Percentiles rank a stretch among this genome's conserved stretches.
These are phyloP conservation scores for Talaromyces sp. DNA, from an alignment of 2,329 filamentous ascomycete genomes.

Conservation along the genomic window DNA sequence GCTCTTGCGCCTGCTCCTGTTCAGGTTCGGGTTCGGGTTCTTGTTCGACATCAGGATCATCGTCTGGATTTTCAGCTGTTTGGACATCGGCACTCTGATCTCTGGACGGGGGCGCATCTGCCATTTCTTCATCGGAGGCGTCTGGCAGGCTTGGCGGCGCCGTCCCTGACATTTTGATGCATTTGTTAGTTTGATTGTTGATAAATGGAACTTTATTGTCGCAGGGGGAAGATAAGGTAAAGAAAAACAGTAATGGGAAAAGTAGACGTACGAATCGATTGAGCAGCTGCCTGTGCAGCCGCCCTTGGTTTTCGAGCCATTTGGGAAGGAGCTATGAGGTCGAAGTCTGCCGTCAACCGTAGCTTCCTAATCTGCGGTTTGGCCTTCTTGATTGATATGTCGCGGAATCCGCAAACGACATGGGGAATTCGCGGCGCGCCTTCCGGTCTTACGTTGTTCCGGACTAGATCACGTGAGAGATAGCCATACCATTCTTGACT, in stretches of 20 bases:
- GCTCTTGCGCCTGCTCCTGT: background rate
- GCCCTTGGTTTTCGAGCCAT: conserved; percentile 45
- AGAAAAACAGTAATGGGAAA: background rate
- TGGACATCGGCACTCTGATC: conserved; percentile 30
- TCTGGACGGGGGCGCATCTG: conserved; percentile 31
- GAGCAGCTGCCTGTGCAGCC: conserved; percentile 44
- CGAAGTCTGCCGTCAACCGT: conserved; percentile 4
- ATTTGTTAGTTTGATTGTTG: background rate
- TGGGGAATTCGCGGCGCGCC: background rate
- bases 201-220: background rate
- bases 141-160: conserved; percentile 38
- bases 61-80: conserved; percentile 30
- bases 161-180: conserved; percentile 30
- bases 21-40: conserved; percentile 42
- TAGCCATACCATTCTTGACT: background rate
- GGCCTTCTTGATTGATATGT: conserved; percentile 9
- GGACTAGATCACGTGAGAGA: background rate
- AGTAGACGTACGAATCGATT: conserved; percentile 38
- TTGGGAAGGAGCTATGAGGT: conserved; percentile 8
- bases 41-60: conserved; percentile 26
- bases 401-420: background rate
- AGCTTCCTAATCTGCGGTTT: conserved; percentile 7
- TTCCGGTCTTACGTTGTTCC: conserved; percentile 10
- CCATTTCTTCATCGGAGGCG: conserved; percentile 44
- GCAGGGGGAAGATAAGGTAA: background rate